These are phyloP conservation scores for Psidium guajava DNA, from an alignment of 345 rosid species.

Conservation along the genomic window DNA sequence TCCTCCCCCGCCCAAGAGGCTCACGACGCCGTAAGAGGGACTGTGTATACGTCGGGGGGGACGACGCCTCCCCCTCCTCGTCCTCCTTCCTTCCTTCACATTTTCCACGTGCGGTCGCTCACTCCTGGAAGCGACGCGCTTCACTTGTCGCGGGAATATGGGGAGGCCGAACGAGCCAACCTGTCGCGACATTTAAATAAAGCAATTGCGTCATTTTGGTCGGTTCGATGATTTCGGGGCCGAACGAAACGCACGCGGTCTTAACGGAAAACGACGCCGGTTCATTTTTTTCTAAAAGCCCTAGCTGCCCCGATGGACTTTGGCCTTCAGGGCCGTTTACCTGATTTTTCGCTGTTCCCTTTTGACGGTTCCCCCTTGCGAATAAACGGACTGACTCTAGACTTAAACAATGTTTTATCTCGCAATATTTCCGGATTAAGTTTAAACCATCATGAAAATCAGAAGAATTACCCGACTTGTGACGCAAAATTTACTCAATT, in stretches of 20 bases:
- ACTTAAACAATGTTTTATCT: neutral
- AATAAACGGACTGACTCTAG: neutral
- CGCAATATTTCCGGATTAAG: neutral
- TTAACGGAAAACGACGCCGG: neutral
- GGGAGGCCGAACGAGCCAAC: constrained; percentile 13
- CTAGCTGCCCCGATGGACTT: too few species aligned
- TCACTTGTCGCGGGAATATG: constrained; percentile 11
- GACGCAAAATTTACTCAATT: too few species aligned
- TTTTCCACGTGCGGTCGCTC: neutral
- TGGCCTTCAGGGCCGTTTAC: too few species aligned
- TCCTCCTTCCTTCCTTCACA: neutral
- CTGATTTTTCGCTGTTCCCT: too few species aligned
- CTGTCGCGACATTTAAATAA: constrained; percentile 16
- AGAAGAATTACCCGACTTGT: neutral
- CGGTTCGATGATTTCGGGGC: neutral
- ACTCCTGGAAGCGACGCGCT: neutral
- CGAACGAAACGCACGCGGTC: neutral
- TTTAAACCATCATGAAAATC: neutral
- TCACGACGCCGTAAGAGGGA: neutral
- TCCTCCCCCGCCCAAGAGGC: neutral
- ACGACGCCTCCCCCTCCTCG: neutral
- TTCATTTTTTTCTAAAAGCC: too few species aligned
- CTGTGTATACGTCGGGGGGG: too few species aligned
- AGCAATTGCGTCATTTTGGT: neutral
- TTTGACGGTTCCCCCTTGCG: too few species aligned